These are phyloP conservation scores for Nothomitra cinnamomea DNA, from an alignment of 2,329 filamentous ascomycete genomes.

Conservation along the genomic window DNA sequence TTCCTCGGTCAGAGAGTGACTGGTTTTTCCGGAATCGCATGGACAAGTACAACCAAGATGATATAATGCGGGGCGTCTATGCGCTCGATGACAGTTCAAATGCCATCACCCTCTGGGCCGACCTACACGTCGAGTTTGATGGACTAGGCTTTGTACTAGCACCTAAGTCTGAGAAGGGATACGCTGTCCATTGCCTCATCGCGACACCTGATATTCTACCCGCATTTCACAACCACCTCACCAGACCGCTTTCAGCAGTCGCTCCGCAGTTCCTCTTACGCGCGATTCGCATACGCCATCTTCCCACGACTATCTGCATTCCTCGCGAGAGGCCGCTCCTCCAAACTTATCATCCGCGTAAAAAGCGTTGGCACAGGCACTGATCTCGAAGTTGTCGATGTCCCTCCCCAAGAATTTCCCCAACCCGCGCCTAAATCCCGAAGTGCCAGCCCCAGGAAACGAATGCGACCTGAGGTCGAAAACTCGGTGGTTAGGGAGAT, in stretches of 20 bases:
- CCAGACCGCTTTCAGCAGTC: not conserved
- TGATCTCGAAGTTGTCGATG: not conserved
- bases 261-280: not conserved
- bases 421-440: not conserved
- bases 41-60: not conserved
- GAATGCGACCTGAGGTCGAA: not conserved
- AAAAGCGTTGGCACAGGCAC: not conserved
- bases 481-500: not conserved
- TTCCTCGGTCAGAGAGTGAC: not conserved
- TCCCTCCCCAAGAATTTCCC: not conserved
- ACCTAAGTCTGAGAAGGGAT: not conserved
- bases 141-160: not conserved
- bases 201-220: not conserved
- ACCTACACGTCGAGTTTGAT: constrained; percentile 1
- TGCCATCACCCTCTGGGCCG: not conserved
- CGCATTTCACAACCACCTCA: not conserved
- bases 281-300: not conserved
- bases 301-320: not conserved
- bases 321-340: not conserved
- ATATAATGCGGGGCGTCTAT: not conserved
- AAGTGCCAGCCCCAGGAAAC: not conserved
- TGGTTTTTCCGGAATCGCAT: not conserved
- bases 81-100: not conserved
- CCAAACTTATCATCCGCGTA: not conserved
- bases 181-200: not conserved